Base-by-base conservation (phyloP, 2,329 filamentous ascomycete genomes). In the Chalara sp. region DNA sequence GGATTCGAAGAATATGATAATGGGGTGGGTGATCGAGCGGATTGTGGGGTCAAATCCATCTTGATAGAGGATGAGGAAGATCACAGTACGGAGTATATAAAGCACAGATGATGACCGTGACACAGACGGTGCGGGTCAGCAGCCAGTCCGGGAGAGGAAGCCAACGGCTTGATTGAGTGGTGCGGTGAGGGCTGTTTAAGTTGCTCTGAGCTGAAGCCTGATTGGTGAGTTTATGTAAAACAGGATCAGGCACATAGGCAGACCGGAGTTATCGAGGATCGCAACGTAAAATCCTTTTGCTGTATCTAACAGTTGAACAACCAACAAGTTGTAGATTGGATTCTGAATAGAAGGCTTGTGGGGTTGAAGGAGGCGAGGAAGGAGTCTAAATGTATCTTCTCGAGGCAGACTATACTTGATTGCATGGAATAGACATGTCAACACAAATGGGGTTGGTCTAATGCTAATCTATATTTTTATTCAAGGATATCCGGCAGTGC, bases 1-100 rank as follows among this genome's bases (percentile, higher is more conserved):
- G 58, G 42, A 49, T 57, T 58, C 48, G 62, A 58, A n/a, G 44
- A 51, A 47, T 61, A 63, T 50, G 49, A 57, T 48, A 59, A 62
- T 6, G 63, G 62, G 33, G 56, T 56, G 37, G 62, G 61, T 47
- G 63, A 65, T 44, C 58, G 58, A 45, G 58, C 50, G 32, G 63
- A 65, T 56, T 62, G 60, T 51, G 63, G 63, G 54, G 63, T 65
- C 50, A 65, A 50, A 28, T 65, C 63, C 63, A 65, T 65, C 28
- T 53, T 59, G 55, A 56, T 47, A 44, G 47, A 50, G 51, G 55
- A 52, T 42, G 53, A 45, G 46, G 50, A 52, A 46, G 44, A 33
- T 21, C 21, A 21, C 21, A 21, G 21, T 21, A 21, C 21, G 21
- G 21, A 48, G 46, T 50, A 53, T 48, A 44, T 28, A 51, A 50